Base-by-base conservation (phyloP, 2,329 filamentous ascomycete genomes). In the Hypoxylon sp. region DNA sequence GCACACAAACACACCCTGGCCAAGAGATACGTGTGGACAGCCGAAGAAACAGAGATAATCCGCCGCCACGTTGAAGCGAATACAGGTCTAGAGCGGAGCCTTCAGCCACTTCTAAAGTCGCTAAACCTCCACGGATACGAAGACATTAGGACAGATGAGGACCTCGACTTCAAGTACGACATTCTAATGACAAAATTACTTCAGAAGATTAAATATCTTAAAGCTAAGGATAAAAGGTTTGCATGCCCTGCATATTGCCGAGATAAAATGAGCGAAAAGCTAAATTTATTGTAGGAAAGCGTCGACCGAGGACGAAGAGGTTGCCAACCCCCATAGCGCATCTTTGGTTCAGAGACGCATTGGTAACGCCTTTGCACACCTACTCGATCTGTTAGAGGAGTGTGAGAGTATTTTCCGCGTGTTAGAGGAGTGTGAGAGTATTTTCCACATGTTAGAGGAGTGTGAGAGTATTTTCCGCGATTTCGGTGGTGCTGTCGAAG, bases 121-220 rank as follows among this genome's bases (percentile, higher is more conserved):
- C 19, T 54, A 17, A 22, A 10, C 9, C 33, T 53, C 10, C 33
- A 53, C 11, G 51, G 51, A 14, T 54, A 26, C 14, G 51, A 54
- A 3, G 1, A 54, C 14, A 26, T 42, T 5, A n/a, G 3, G 2
- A 39, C 35, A 6, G 1, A n/a, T 42, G 4, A 8, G 6, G 29
- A 29, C 6, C n/a, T 22, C 10, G 3, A 35, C 29, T 52, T 33
- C 29, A 52, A 52, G 10, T 2, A n/a, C 2, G 9, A 4, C 0
- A 35, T 52, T 19, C 17, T 24, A 5, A 13, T 37, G 3, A 31
- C 50, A 19, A 52, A 37, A 11, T 17, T 37, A 17, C 10, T 24
- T 17, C 29, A 24, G 11, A 52, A 52, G 50, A 31, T 52, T 14
- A 37, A 11, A 5, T 22, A 52, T 17, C 9, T 52, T 14, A 13